Conservation (phyloP, 2,329 filamentous ascomycete species). For the Fusarium agapanthi region DNA sequence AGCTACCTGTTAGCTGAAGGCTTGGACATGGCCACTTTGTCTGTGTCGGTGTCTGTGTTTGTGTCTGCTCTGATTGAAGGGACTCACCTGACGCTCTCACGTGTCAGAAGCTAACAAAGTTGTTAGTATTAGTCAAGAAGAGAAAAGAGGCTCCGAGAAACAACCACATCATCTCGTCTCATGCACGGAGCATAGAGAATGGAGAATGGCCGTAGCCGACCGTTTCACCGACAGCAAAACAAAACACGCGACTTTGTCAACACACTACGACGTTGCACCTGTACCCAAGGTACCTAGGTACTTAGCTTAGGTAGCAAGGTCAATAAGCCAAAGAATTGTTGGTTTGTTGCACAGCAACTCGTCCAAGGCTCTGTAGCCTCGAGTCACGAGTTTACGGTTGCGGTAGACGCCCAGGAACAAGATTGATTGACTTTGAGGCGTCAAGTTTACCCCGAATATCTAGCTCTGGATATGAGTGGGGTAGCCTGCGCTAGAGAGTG, state of each 20-base stretch:
- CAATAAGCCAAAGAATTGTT: background rate
- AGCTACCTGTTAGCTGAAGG: background rate
- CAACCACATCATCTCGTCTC: conserved; percentile 1
- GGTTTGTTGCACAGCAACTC: background rate
- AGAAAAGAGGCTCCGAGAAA: conserved; percentile 4
- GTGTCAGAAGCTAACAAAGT: conserved; percentile 5
- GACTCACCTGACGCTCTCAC: conserved; percentile 32
- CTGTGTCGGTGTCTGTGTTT: background rate
- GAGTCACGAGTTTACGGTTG: background rate
- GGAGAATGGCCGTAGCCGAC: background rate
- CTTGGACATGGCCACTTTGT: background rate
- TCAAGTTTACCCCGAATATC: conserved; percentile 12
- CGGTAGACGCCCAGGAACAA: conserved; percentile 5
- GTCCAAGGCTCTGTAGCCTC: background rate
- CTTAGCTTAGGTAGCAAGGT: background rate
- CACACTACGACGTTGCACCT: conserved; percentile 14
- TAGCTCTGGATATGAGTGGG: conserved; percentile 2
- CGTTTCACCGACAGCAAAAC: conserved; percentile 24
- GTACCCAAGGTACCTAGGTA: background rate
- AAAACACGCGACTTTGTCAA: conserved; percentile 21
- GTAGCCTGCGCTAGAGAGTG: conserved; percentile 2
- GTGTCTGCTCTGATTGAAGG: background rate
- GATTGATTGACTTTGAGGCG: conserved; percentile 10
- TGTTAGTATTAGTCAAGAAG: background rate
- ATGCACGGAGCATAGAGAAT: background rate